Evolutionary conservation across 345 rosid genomes (phyloP).

Genomic region (Litchi chinensis): DNA sequence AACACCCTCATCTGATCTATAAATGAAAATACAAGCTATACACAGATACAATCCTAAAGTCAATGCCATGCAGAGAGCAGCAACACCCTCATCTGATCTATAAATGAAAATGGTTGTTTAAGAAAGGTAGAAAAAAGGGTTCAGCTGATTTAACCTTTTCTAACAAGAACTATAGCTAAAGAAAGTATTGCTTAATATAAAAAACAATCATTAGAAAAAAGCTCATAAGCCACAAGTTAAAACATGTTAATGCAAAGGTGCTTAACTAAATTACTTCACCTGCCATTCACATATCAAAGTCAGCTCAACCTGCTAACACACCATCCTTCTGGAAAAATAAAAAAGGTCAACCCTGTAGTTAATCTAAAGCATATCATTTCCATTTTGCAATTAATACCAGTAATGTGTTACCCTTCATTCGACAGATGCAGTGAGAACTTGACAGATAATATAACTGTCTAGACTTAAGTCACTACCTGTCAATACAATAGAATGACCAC

Average conservation of each 20-base stretch:
- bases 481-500: background rate
- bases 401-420: background rate
- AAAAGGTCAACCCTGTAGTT: background rate
- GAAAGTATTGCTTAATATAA: background rate
- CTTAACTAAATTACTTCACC: background rate
- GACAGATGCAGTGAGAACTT: background rate
- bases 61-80: background rate
- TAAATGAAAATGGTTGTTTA: background rate
- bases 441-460: background rate
- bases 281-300: background rate
- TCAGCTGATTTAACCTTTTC: background rate
- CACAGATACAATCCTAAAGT: background rate
- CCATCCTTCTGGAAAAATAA: background rate
- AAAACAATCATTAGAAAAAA: background rate
- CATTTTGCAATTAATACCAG: background rate
- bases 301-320: background rate
- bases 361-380: background rate
- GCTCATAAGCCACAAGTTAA: background rate
- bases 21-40: background rate
- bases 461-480: background rate
- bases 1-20: no score
- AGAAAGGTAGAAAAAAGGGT: background rate
- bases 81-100: background rate
- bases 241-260: background rate
- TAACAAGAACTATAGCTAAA: background rate